Base-by-base conservation (phyloP, 768 basidiomycete species). In the Ephemerocybe angulata region DNA sequence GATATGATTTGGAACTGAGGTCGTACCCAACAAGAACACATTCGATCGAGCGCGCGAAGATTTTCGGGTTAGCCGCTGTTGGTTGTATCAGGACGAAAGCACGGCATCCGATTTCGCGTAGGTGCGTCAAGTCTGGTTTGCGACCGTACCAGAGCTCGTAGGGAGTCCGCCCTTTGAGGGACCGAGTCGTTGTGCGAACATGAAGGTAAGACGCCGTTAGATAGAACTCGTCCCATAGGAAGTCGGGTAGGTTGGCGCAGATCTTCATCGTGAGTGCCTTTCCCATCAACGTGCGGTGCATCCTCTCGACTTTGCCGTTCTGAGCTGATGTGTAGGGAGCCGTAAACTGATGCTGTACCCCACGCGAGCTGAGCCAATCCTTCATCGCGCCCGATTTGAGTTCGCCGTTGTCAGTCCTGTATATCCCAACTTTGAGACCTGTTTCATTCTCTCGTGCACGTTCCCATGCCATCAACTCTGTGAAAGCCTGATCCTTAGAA, bases 171-270 rank as follows among this genome's bases (percentile, higher is more conserved):
- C 38, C 56, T 15, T 56, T 43, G 24, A 56, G 49, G 1, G 57
- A 52, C 1, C n/a, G 24, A 1, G 61, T 57, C 2, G 50, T 44
- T 1, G 65, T 62, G 29, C 46, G 47, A 1, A 30, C 54, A 13
- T 59, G 54, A 5, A 73, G 50, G 35, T 72, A 64, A 1, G 51
- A 40, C 0, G 70, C 64, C 3, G 71, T 70, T 0, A 69, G 40
- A 29, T 69, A 66, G 25, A 72, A 67, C 40, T 74, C 67, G 24
- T 70, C 65, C 72, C 72, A 74, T n/a, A n/a, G n/a, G 0, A 64
- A 54, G 42, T 65, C 62, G 10, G 60, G 44, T 1, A 70, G 73
- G 2, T 61, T 56, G 11, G 61, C 58, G 17, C 63, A 64, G 21
- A 66, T 53, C 0, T 58, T 58, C 70, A 74, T 72, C 0, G 71